Conservation (phyloP, 176 grass and related monocot genomes). For the Saccharum officinarum region DNA sequence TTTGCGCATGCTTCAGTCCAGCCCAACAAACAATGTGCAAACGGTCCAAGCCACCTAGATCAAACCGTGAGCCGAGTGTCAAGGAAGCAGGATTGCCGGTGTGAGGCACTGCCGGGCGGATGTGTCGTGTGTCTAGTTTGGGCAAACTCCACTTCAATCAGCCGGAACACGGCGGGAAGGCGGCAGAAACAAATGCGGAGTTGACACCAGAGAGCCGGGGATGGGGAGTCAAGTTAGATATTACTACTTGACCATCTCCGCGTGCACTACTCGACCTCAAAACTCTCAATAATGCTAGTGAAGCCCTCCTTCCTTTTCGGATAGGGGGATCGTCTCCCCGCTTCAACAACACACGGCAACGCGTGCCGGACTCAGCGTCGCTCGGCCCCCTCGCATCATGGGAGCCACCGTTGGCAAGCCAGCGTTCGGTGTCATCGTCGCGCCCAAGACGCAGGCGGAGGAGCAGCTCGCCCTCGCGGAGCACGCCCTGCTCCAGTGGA, state of each 20-base stretch:
- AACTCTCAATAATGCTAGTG: background rate
- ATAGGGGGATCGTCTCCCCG: background rate
- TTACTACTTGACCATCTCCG: background rate
- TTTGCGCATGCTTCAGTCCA: too few species aligned
- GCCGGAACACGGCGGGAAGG: background rate
- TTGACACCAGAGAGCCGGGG: background rate
- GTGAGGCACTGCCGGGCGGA: too few species aligned
- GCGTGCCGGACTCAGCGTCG: background rate
- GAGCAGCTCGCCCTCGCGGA: constrained; percentile 5
- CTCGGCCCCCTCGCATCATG: background rate
- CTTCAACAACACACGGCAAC: background rate
- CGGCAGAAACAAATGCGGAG: background rate
- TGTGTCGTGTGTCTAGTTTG: too few species aligned
- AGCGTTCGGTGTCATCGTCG: background rate
- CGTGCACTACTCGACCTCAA: background rate
- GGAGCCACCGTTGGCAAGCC: constrained; percentile 17
- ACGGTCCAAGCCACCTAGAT: background rate
- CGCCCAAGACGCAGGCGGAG: background rate
- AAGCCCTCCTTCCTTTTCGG: background rate
- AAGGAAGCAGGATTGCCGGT: background rate
- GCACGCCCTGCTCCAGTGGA: constrained; percentile 18
- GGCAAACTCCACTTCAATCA: too few species aligned
- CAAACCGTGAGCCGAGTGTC: too few species aligned
- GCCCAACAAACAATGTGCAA: too few species aligned
- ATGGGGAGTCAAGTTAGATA: background rate